These are phyloP conservation scores for Halenospora varia DNA, from an alignment of 495 filamentous ascomycete genomes.

Conservation along the genomic window DNA sequence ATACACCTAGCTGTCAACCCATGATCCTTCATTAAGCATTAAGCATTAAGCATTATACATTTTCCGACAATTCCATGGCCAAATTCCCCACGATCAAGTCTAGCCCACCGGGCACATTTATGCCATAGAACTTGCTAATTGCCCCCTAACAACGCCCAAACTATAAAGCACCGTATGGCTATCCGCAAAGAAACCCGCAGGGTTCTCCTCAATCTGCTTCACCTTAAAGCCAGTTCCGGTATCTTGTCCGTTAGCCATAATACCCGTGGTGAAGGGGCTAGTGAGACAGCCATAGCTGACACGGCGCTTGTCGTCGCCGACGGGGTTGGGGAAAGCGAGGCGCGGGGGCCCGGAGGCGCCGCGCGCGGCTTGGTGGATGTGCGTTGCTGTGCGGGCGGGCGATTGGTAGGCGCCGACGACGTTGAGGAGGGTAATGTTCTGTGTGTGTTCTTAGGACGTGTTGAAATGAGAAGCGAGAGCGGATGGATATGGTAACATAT, in stretches of 20 bases:
- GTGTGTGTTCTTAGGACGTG: background rate
- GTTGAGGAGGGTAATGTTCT: conserved; percentile 32
- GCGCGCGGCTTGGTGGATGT: conserved; percentile 36
- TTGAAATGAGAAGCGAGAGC: too few species aligned
- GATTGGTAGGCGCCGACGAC: conserved; percentile 34
- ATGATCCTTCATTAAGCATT: too few species aligned
- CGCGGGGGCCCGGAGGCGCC: conserved; percentile 29
- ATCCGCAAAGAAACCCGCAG: conserved; percentile 17
- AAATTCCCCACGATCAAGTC: too few species aligned
- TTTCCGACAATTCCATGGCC: too few species aligned
- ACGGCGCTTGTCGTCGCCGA: conserved; percentile 24
- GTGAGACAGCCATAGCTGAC: conserved; percentile 33
- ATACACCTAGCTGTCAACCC: too few species aligned
- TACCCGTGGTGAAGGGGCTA: conserved; percentile 39
- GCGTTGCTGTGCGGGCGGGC: conserved; percentile 35
- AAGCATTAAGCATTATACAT: too few species aligned
- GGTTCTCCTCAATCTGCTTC: conserved; percentile 15
- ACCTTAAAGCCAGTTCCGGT: conserved; percentile 13
- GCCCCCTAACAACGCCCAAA: conserved; percentile 14
- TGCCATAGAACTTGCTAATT: too few species aligned
- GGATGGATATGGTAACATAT: too few species aligned
- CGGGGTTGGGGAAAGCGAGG: conserved; percentile 40
- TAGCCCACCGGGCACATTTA: too few species aligned
- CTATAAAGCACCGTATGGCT: conserved; percentile 6
- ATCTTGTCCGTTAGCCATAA: conserved; percentile 24